Evolutionary conservation across 2,329 filamentous ascomycete species (phyloP), one percentile per base, ranked within the genome.

Genomic region (Trichoderma semiorbis): DNA sequence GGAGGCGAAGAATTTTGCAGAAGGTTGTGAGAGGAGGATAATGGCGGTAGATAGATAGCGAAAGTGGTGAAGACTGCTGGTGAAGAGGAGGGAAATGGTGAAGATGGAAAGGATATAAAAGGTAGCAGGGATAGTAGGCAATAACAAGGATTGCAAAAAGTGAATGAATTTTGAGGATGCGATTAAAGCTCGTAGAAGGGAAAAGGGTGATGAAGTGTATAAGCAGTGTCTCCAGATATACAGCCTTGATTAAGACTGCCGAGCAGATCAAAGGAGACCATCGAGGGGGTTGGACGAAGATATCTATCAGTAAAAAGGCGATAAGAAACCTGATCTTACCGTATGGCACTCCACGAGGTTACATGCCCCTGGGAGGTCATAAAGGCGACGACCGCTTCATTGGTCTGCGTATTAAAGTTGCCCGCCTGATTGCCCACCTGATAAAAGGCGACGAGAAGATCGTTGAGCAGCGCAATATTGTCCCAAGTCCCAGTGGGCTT

Each of bases 301-400:
- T 43, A 16, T n/a, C 18, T 10, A 21, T 2, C 1, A 47, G 43
- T 11, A n/a, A 11, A 11, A 11, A n/a, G 36, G 18, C 2, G 7
- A 39, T 1, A 18, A 39, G 36, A 47, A 50, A 21, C 2, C 18
- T 3, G 5, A 10, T 78, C 82, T 57, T 80, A 85, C 85, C 84
- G 83, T 64, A 86, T 79, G 1, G 78, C 82, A 34, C 86, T 81
- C 83, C 83, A 86, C 4, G 81, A 82, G n/a, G 82, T 81, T 7
- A 73, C 72, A 65, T 81, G 77, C 8, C 82, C 79, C 7, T 74
- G 74, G 14, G 73, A 55, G n/a, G 77, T 74, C 69, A 85, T 77
- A n/a, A 78, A 78, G 8, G 73, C 73, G 60, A 79, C 76, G 63
- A 85, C 75, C 1, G 75, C 75, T 0, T 78, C 76, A 65, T 79